Evolutionary conservation across 345 rosid species (phyloP).

Genomic region (Anacardium occidentale): DNA sequence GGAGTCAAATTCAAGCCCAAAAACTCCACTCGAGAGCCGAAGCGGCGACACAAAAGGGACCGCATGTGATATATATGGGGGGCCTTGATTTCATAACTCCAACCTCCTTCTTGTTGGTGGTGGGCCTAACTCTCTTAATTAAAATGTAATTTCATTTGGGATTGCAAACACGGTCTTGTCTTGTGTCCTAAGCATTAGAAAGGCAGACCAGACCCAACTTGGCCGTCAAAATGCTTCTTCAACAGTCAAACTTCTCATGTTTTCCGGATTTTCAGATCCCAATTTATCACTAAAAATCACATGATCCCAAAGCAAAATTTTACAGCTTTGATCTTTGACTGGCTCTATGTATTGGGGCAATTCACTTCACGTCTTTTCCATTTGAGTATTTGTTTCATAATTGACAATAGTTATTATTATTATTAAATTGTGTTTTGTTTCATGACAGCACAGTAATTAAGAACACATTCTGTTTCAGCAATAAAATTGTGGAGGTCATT

Average conservation of each 20-base stretch:
- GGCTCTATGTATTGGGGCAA: too few relatives aligned
- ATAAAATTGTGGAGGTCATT: background rate
- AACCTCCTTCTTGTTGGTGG: background rate
- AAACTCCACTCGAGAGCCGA: conserved; percentile 53
- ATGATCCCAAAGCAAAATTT: background rate
- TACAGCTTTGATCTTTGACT: too few relatives aligned
- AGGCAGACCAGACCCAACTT: conserved; percentile 28
- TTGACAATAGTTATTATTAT: too few relatives aligned
- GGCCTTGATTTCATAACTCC: conserved; percentile 16
- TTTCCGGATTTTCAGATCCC: conserved; percentile 61
- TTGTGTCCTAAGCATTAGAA: background rate
- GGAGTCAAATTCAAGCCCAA: conserved; percentile 30
- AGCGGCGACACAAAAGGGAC: conserved; percentile 63
- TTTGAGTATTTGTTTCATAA: too few relatives aligned
- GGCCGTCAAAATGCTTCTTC: conserved; percentile 23
- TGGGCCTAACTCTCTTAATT: conserved; percentile 34
- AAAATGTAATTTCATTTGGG: conserved; percentile 7
- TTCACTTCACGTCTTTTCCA: too few relatives aligned
- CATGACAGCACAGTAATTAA: background rate
- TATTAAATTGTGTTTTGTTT: background rate
- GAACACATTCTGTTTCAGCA: background rate
- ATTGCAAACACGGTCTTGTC: conserved; percentile 7
- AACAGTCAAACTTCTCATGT: conserved; percentile 51
- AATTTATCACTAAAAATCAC: background rate
- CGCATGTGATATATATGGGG: conserved; percentile 67